phyloP scores from a whole-genome alignment of 164 flowering plant species.

The Vitis riparia region DNA sequence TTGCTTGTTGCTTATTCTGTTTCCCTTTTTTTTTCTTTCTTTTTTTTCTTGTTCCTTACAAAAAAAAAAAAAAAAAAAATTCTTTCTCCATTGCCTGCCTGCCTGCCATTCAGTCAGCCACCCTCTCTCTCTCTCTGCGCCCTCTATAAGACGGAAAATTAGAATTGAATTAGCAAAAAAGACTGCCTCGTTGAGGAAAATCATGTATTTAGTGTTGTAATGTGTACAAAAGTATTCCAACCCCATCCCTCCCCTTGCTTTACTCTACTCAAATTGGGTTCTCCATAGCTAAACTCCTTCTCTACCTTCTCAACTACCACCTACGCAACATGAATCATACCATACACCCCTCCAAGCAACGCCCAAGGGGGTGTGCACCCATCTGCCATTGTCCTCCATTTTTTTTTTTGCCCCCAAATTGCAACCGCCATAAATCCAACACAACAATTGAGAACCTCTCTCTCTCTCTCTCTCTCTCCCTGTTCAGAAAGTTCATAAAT shows the following conservation, averaged over 20 bases:
- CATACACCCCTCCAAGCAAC: neutral
- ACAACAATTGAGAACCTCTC: neutral
- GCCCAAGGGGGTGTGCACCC: neutral
- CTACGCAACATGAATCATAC: neutral
- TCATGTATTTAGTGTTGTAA: slow-evolving; percentile 10
- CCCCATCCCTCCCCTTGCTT: neutral
- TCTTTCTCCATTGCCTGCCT: too few species aligned
- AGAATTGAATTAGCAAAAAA: too few species aligned
- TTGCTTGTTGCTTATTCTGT: too few species aligned
- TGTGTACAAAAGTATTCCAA: slow-evolving; percentile 20
- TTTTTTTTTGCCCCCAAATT: too few species aligned
- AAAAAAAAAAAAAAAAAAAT: too few species aligned
- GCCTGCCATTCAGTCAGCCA: too few species aligned
- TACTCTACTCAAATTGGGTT: too few species aligned
- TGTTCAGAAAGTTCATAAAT: neutral
- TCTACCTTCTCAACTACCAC: neutral
- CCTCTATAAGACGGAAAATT: too few species aligned
- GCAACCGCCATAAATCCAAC: neutral
- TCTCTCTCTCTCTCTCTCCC: neutral
- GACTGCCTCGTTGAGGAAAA: neutral
- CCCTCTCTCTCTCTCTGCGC: too few species aligned
- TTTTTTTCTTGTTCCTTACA: too few species aligned
- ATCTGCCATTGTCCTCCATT: neutral
- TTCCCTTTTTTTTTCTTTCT: too few species aligned
- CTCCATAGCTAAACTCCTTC: neutral